These are phyloP conservation scores for Xerocomellus intermedius DNA, from an alignment of 768 basidiomycete genomes.

Conservation along the genomic window DNA sequence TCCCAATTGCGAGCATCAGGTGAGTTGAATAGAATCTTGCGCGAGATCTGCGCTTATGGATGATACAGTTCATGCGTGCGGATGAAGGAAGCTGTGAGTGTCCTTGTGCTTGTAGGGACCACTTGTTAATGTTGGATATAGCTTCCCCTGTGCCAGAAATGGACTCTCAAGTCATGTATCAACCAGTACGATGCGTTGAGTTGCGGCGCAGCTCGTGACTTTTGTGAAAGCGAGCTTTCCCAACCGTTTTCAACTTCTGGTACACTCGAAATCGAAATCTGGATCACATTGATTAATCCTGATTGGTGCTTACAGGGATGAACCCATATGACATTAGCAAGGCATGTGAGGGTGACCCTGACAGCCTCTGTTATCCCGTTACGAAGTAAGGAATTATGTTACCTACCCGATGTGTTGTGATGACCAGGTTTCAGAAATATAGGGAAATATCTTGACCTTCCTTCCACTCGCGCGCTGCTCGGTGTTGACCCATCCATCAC, in stretches of 20 bases:
- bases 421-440: conserved; percentile 46
- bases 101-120: not conserved
- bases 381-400: conserved; percentile 34
- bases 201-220: conserved; percentile 64
- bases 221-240: conserved; percentile 54
- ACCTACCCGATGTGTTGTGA: not conserved
- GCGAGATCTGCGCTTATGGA: not conserved
- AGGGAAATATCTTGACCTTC: conserved; percentile 57
- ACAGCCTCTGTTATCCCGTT: conserved; percentile 49
- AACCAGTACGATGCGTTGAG: conserved; percentile 63
- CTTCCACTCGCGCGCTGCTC: conserved; percentile 50
- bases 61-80: conserved; percentile 35
- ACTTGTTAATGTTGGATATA: conserved; percentile 24
- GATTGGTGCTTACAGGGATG: conserved; percentile 30
- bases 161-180: conserved; percentile 57
- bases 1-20: conserved; percentile 42
- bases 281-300: not conserved
- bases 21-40: not conserved
- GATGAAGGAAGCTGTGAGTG: conserved; percentile 43
- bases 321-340: conserved; percentile 73
- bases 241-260: conserved; percentile 31
- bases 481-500: conserved; percentile 56
- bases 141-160: conserved; percentile 70
- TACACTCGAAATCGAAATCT: conserved; percentile 23
- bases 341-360: conserved; percentile 50